Evolutionary conservation across 2,329 filamentous ascomycete genomes (phyloP), one percentile per base, ranked within the genome.

Genomic region (Sclerotiophoma versabilis): DNA sequence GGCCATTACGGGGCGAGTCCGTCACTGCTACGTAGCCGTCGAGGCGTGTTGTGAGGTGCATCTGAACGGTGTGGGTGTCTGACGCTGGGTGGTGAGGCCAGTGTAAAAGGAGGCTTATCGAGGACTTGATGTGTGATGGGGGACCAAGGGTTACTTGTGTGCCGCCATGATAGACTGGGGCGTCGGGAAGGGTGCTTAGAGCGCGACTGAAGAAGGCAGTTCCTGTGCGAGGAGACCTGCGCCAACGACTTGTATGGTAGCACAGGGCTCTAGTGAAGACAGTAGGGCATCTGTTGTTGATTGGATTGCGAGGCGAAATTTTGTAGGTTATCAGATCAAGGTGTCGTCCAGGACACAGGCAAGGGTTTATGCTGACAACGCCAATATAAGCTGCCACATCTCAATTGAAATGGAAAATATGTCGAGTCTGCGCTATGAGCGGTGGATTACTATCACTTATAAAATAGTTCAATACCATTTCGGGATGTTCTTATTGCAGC

Each of bases 1-100:
- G 33, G 33, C 32, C 44, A 14, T 47, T 37, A 17, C 32, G 38
- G 15, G 33, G 44, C 30, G 25, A 9, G 26, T 39, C 34, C 12
- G 45, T 39, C 10, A 48, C 34, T 10, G 34, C 34, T 32, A 34
- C 34, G 26, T 39, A 48, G 9, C 44, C 45, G 14, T 48, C 34
- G 2, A 48, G 23, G 9, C 45, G 17, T 14, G 8, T 15, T 14
- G 19, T 15, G 34, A 48, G 26, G 14, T 39, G 25, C 5, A 9
- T 32, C 2, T 19, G 6, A 14, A 48, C 12, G 34, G 14, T 14
- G 0, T 22, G 20, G 1, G 26, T 23, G 33, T 37, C 33, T 6
- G 33, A 38, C 2, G 44, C 5, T 15, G 25, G 4, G 12, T 20
- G 25, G 1, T 25, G 25, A n/a, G 44, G 44, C 33, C 44, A 38